These are phyloP conservation scores for Coleophoma crateriformis DNA, from an alignment of 2,329 filamentous ascomycete species.

Conservation along the genomic window DNA sequence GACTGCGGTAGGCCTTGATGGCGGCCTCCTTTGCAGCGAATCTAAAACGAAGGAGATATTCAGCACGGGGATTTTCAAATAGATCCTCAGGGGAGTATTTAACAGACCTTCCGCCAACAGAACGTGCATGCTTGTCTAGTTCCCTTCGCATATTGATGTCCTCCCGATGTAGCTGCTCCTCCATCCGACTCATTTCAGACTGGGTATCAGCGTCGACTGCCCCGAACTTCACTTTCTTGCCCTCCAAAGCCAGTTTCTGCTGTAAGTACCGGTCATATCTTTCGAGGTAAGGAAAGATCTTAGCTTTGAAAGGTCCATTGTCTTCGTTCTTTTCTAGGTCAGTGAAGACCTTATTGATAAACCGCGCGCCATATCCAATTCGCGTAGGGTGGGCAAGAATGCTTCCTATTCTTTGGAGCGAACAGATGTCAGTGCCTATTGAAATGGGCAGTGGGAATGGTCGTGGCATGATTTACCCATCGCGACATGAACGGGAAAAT, in stretches of 20 bases:
- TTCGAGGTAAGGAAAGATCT: background rate
- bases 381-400: slow-evolving; percentile 37
- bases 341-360: slow-evolving; percentile 11
- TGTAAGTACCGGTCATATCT: background rate
- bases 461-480: slow-evolving; percentile 9
- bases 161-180: background rate
- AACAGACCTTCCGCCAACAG: slow-evolving; percentile 16
- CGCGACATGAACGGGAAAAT: background rate
- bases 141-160: background rate
- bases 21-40: slow-evolving; percentile 68
- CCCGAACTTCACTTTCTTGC: slow-evolving; percentile 1
- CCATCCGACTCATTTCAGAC: background rate
- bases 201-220: background rate
- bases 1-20: slow-evolving; percentile 64
- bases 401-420: slow-evolving; percentile 56
- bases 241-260: background rate
- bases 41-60: slow-evolving; percentile 5
- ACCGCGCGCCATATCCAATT: slow-evolving; percentile 1
- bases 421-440: slow-evolving; percentile 77
- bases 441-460: slow-evolving; percentile 61
- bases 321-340: slow-evolving; percentile 7
- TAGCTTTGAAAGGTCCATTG: background rate
- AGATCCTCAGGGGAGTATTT: background rate
- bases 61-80: background rate
- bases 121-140: slow-evolving; percentile 7